Evolutionary conservation across 441 rosid species (phyloP).

Genomic region (Aleurites moluccanus): DNA sequence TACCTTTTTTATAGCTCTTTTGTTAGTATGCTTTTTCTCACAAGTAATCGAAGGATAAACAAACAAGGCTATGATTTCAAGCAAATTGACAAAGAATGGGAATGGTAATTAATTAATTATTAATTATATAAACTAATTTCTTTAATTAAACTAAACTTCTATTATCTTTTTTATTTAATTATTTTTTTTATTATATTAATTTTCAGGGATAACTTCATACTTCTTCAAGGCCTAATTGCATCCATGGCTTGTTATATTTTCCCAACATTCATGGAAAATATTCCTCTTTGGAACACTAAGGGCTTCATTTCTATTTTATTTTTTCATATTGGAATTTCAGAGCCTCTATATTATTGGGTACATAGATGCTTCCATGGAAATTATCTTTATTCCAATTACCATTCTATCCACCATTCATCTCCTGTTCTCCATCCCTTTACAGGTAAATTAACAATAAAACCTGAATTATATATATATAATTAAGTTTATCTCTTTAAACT

Average conservation of each 20-base stretch:
- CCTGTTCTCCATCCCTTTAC: conserved; percentile 71
- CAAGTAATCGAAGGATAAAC: conserved; percentile 50
- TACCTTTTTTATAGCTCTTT: conserved; percentile 45
- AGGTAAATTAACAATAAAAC: conserved; percentile 36
- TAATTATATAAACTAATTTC: neutral
- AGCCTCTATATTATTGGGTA: conserved; percentile 71
- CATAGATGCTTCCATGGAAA: conserved; percentile 63
- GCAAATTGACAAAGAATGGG: conserved; percentile 88
- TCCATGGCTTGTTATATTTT: conserved; percentile 52
- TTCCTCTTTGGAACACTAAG: conserved; percentile 68
- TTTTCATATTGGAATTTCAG: conserved; percentile 75
- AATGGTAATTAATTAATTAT: conserved; percentile 49
- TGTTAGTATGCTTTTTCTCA: conserved; percentile 64
- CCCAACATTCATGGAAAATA: conserved; percentile 39
- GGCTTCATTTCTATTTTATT: conserved; percentile 57
- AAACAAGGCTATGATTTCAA: conserved; percentile 75
- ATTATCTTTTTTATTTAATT: neutral
- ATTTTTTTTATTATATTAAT: neutral
- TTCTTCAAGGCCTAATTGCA: conserved; percentile 74
- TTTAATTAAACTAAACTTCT: neutral
- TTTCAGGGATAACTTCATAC: conserved; percentile 83
- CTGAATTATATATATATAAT: too few species aligned
- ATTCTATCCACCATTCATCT: conserved; percentile 78
- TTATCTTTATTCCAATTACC: conserved; percentile 63
- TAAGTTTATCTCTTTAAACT: neutral